Base-by-base conservation (phyloP, 305 asterid species). In the Fraxinus sp. region DNA sequence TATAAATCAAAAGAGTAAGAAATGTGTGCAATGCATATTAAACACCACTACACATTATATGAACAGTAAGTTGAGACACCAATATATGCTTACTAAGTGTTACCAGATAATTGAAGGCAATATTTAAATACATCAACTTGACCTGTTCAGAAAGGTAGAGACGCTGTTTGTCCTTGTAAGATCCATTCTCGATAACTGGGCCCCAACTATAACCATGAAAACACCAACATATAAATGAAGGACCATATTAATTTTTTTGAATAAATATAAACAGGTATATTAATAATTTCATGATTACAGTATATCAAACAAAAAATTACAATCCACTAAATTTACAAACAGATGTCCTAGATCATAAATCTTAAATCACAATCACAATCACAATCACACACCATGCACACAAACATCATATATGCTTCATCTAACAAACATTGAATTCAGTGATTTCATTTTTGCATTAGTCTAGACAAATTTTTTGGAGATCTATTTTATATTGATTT, bases 111-210 rank as follows among this genome's bases (percentile, higher is more conserved):
- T 28, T 10, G 11, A 72, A 30, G 72, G 75, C 11, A 6, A 11
- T 68, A 5, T 33, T 7, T 6, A 83, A 49, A 2, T 68, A 9
- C 22, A 30, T 70, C 41, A 70, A 70, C 57, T 39, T 39, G 57
- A 87, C 95, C 91, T 90, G 94, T 76, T 92, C 97, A 68, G 97
- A 92, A 9, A 92, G 92, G 86, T 92, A 92, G 52, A 92, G 92
- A 3, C 97, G 88, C 36, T 92, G 97, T 72, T 89, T 88, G 83
- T 41, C 89, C 90, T 91, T 91, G 84, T 78, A 83, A 78, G 85
- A 83, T 64, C 96, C 97, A 79, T 82, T 88, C 85, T 95, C 98
- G 73, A 95, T 91, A 83, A 95, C 84, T 28, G 98, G 97, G 35
- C 99, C 99, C 99, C 99, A 97, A 77, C 99, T 97, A 89, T 78